phyloP scores from a whole-genome alignment of 495 filamentous ascomycete species.

The Aspergillus egyptiacus region DNA sequence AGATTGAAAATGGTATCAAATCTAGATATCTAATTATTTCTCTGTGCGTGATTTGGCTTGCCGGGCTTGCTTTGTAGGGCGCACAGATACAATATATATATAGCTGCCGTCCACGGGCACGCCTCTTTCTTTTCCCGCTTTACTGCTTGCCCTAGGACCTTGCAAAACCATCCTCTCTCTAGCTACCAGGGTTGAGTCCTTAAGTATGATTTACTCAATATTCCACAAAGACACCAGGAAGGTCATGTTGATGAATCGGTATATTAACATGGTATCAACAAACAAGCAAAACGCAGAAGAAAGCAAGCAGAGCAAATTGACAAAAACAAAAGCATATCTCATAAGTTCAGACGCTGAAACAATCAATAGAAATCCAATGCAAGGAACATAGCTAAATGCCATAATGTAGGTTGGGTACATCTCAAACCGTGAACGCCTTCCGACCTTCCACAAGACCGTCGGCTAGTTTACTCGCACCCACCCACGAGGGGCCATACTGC shows the following conservation, averaged over 20 bases:
- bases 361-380: not conserved
- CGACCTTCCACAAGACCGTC: constrained; percentile 80
- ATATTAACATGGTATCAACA: not conserved
- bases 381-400: too few species aligned
- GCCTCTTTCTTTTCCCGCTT: too few species aligned
- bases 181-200: not conserved
- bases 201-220: too few species aligned
- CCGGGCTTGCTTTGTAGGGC: too few species aligned
- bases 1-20: too few species aligned
- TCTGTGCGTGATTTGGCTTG: too few species aligned
- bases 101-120: too few species aligned
- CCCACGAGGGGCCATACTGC: constrained; percentile 73
- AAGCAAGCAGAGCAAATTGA: not conserved
- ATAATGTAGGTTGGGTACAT: constrained; percentile 27
- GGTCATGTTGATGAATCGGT: not conserved
- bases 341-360: not conserved
- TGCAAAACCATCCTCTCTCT: too few species aligned
- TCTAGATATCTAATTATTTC: too few species aligned
- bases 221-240: too few species aligned
- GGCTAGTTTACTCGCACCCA: constrained; percentile 61
- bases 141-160: too few species aligned
- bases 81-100: too few species aligned
- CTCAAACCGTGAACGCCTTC: constrained; percentile 53
- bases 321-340: constrained; percentile 2
- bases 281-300: not conserved